phyloP scores from a whole-genome alignment of 2,329 filamentous ascomycete genomes.

The Exserohilum rostratum region DNA sequence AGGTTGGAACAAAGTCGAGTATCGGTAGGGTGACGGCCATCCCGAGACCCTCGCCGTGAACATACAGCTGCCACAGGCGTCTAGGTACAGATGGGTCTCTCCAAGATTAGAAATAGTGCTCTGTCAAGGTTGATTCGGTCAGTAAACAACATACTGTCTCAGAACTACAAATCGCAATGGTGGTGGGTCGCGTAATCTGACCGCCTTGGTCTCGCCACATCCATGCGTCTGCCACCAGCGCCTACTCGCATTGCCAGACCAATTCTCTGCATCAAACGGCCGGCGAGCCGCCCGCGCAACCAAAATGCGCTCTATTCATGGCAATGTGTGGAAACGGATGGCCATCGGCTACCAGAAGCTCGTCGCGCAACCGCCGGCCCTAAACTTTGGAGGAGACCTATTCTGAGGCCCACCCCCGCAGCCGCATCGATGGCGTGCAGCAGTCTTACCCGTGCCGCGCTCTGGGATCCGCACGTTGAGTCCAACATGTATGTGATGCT shows the following conservation, averaged over 20 bases:
- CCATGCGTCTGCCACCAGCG: slow-evolving; percentile 16
- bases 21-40: background rate
- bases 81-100: background rate
- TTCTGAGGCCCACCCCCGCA: slow-evolving; percentile 15
- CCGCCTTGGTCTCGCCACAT: slow-evolving; percentile 6
- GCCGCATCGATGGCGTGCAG: slow-evolving; percentile 22
- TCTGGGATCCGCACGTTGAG: background rate
- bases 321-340: background rate
- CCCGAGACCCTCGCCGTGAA: background rate
- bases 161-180: background rate
- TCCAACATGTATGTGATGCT: background rate
- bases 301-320: slow-evolving; percentile 4
- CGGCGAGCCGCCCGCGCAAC: background rate
- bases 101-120: background rate
- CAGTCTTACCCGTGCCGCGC: slow-evolving; percentile 9
- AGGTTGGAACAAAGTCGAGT: background rate
- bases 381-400: slow-evolving; percentile 6
- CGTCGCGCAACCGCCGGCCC: slow-evolving; percentile 11
- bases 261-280: background rate
- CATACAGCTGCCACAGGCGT: slow-evolving; percentile 14
- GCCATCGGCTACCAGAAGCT: background rate
- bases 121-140: too few relatives aligned
- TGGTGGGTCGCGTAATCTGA: background rate
- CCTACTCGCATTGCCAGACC: slow-evolving; percentile 1
- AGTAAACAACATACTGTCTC: background rate